Base-by-base conservation (phyloP, 2,329 filamentous ascomycete species). In the Penicillium sp. region DNA sequence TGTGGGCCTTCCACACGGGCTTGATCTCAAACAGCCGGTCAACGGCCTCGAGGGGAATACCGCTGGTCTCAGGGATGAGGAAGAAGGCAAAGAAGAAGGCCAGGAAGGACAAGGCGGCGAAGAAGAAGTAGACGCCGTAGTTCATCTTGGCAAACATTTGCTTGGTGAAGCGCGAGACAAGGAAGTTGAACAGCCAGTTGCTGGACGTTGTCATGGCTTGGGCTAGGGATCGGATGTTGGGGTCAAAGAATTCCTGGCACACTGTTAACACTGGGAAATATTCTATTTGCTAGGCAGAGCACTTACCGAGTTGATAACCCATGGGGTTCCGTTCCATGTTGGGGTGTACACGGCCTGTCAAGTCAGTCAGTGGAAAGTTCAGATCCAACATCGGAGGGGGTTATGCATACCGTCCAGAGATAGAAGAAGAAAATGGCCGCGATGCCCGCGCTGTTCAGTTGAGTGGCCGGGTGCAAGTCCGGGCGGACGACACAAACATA, bases 271-370 rank as follows among this genome's bases (percentile, higher is more conserved):
- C 16, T 5, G 33, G n/a, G n/a, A n/a, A n/a, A n/a, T n/a, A n/a
- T n/a, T n/a, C 11, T 4, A 38, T 12, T n/a, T 14, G 33, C 33
- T 33, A 26, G 14, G n/a, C 45, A 1, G 18, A 18, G 43, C 28
- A 63, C 62, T 60, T 61, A 68, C 65, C 11, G 80, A 80, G 75
- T 89, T 89, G 66, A 89, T 74, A 21, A 91, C 86, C 88, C 88
- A 91, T 0, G 87, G 88, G 0, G 85, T 88, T 1, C 86, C 86
- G 66, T 89, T 89, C 86, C 86, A 89, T 0, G 82, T 81, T 0
- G 83, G 86, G 0, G 85, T 89, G 73, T 91, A 91, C 69, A 86
- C 85, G 0, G 81, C 83, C 26, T 28, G 8, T 28, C 8, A 4
- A 4, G 26, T 28, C 26, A 28, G 26, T 28, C 26, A 4, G 5